Evolutionary conservation across 805 yeast genomes (phyloP), one percentile per base, ranked within the genome.

Genomic region (Candida peoriensis): DNA sequence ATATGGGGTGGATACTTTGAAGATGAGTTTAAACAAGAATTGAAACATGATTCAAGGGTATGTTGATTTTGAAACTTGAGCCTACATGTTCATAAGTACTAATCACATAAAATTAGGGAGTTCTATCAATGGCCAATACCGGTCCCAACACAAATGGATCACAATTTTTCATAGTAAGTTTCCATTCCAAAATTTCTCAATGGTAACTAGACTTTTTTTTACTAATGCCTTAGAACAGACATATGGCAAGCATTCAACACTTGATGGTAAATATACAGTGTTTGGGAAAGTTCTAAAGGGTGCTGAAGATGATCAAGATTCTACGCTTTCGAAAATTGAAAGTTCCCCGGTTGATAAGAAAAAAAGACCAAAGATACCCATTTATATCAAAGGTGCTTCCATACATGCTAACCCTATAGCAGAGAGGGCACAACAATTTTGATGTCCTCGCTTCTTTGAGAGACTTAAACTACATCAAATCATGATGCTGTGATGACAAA

Each of bases 221-320:
- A 39, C 44, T 20, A 26, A 22, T 22, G 23, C 16, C 23, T 12
- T 9, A 17, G 11, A 17, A 6, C 26, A 58, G 63, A 90, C 97
- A 16, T 85, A 95, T 5, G 88, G 75, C 2, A 78, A 62, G n/a
- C 87, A 96, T 3, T 90, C 96, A 3, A 95, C 89, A 57, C 62
- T 79, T 44, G 74, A 81, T 55, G 78, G 76, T 22, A 60, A 62
- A 10, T 80, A 81, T 55, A 88, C 82, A 36, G 85, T 79, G 0
- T 82, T 83, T 53, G 94, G 93, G 21, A 84, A 80, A 57, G 77
- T 83, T 20, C 45, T 72, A 10, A 74, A 72, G 31, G 90, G 90
- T 1, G 50, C 50, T 5, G 60, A 56, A 21, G 39, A 37, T 4
- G 37, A 39, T 4, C 55, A 54, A 6, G 52, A 41, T 11, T 48